These are phyloP conservation scores for Ceratocystis ficicola DNA, from an alignment of 2,329 filamentous ascomycete genomes.

Conservation along the genomic window DNA sequence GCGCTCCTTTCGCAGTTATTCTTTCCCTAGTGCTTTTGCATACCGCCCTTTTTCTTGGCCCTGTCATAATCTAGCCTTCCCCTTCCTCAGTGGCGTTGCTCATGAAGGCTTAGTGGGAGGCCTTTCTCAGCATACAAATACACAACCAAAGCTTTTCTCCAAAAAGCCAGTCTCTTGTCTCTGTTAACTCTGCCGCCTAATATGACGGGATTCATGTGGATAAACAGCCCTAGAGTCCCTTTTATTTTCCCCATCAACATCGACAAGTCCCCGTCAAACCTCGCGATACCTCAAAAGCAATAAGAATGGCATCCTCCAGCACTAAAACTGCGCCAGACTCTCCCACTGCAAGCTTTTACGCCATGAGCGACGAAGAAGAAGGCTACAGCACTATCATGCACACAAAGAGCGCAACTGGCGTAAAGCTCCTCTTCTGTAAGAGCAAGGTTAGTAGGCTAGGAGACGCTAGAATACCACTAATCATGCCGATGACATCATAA, in stretches of 20 bases:
- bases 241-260: not conserved
- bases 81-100: conserved; percentile 12
- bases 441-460: conserved; percentile 57
- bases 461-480: not conserved
- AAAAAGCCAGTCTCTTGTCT: conserved; percentile 2
- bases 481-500: not conserved
- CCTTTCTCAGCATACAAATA: not conserved
- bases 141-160: conserved; percentile 1
- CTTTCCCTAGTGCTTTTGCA: not conserved
- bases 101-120: conserved; percentile 19
- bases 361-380: conserved; percentile 89
- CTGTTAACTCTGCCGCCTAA: conserved; percentile 18
- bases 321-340: conserved; percentile 40
- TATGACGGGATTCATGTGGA: not conserved
- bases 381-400: conserved; percentile 91
- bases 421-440: conserved; percentile 90
- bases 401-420: conserved; percentile 61
- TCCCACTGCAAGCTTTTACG: conserved; percentile 81
- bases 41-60: not conserved
- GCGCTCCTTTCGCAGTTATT: not conserved
- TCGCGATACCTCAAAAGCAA: not conserved
- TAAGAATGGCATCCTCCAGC: conserved; percentile 23
- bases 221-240: not conserved
- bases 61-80: not conserved
- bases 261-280: not conserved